Conservation (phyloP, 1,139 yeast species). For the Debaryomyces udenii region DNA sequence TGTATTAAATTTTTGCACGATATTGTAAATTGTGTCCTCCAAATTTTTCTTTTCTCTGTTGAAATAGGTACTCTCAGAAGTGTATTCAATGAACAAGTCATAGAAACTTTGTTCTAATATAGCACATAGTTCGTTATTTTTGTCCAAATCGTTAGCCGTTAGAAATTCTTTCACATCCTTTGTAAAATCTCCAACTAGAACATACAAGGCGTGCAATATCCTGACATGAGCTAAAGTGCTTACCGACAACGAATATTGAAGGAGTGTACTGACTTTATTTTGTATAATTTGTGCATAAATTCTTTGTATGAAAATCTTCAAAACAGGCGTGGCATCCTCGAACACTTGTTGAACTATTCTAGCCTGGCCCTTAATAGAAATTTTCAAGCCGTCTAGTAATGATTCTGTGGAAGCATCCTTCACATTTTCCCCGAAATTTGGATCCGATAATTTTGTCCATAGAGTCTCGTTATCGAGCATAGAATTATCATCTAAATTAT, state of each 20-base stretch:
- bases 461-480: constrained; percentile 41
- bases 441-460: constrained; percentile 43
- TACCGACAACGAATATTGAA: constrained; percentile 65
- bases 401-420: constrained; percentile 39
- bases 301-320: constrained; percentile 72
- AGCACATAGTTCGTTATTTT: constrained; percentile 47
- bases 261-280: constrained; percentile 62
- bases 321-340: constrained; percentile 63
- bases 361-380: constrained; percentile 66
- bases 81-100: constrained; percentile 73
- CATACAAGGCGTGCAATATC: constrained; percentile 67
- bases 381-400: constrained; percentile 38
- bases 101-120: constrained; percentile 73
- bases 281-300: constrained; percentile 78
- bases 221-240: constrained; percentile 79
- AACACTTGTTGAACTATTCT: constrained; percentile 75
- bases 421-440: constrained; percentile 33
- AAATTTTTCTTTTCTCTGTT: constrained; percentile 72
- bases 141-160: constrained; percentile 48
- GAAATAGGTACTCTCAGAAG: constrained; percentile 71
- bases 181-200: constrained; percentile 63
- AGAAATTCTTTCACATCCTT: constrained; percentile 66
- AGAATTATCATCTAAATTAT: constrained; percentile 37
- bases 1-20: constrained; percentile 54
- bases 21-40: constrained; percentile 57